Conservation (phyloP, 2,329 filamentous ascomycete genomes). For the Alternaria alternata region DNA sequence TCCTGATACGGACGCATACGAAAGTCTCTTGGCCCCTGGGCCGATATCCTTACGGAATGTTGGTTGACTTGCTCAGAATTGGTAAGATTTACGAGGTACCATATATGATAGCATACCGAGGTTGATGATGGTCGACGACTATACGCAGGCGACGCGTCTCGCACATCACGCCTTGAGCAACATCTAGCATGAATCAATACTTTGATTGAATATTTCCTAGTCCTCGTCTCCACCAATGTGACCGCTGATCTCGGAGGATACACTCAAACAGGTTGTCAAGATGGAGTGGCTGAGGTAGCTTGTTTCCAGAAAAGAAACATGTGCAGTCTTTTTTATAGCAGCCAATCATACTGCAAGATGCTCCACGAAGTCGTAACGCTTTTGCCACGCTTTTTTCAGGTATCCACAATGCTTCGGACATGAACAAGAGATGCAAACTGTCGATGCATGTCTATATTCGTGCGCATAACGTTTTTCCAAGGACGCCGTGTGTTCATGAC, state of each 20-base stretch:
- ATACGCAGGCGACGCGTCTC: neutral
- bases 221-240: neutral
- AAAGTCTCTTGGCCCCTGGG: neutral
- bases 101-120: conserved; percentile 5
- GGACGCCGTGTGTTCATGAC: neutral
- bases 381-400: neutral
- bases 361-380: neutral
- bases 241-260: neutral
- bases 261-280: neutral
- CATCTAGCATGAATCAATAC: neutral
- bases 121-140: neutral
- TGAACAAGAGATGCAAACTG: neutral
- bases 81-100: conserved; percentile 1
- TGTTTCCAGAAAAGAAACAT: conserved; percentile 1
- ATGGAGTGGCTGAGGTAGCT: neutral
- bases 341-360: neutral
- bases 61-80: neutral
- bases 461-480: conserved; percentile 1
- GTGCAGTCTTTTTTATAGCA: neutral
- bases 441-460: neutral
- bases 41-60: neutral
- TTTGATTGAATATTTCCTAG: neutral
- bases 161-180: neutral
- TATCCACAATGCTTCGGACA: neutral
- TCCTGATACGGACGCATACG: neutral